A percentile compares a stretch with the other conserved stretches of the same genome.
Evolutionary conservation across 2,329 filamentous ascomycete species (phyloP).

Genomic region (Aspergillus neotritici): DNA sequence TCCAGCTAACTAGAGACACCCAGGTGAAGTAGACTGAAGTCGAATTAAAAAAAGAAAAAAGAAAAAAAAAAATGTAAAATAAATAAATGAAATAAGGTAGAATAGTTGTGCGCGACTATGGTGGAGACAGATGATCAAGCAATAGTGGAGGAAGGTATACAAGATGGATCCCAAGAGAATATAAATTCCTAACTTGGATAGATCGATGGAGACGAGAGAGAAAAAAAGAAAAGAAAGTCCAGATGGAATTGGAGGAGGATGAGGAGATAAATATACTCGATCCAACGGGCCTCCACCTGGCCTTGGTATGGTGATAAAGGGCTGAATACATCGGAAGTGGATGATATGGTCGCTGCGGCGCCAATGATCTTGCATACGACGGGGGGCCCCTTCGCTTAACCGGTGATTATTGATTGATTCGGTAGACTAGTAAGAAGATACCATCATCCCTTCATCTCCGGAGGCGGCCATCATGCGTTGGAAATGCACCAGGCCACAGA

Average conservation of each 20-base stretch:
- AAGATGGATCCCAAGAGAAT: neutral
- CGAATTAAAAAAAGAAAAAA: neutral
- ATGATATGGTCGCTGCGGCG: slow-evolving; percentile 18
- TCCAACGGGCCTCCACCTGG: slow-evolving; percentile 3
- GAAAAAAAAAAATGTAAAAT: neutral
- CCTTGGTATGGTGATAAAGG: slow-evolving; percentile 5
- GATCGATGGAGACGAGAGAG: neutral
- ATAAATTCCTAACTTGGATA: neutral
- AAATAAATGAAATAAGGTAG: too few relatives aligned
- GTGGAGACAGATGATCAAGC: neutral
- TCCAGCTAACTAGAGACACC: slow-evolving; percentile 2
- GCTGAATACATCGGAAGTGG: slow-evolving; percentile 6
- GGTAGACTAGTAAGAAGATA: slow-evolving; percentile 9
- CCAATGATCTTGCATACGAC: slow-evolving; percentile 15
- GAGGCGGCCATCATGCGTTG: slow-evolving; percentile 14
- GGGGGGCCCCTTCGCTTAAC: slow-evolving; percentile 14
- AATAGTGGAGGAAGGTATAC: neutral
- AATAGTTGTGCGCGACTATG: too few relatives aligned
- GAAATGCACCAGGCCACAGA: slow-evolving; percentile 8
- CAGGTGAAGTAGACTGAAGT: slow-evolving; percentile 1
- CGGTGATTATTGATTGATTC: slow-evolving; percentile 2
- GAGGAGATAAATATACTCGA: slow-evolving; percentile 5
- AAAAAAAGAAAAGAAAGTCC: slow-evolving; percentile 4
- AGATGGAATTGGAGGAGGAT: slow-evolving; percentile 1
- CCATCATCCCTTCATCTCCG: slow-evolving; percentile 23